Conservation (phyloP, 2,329 filamentous ascomycete species). For the Ophiocordyceps sinensis region DNA sequence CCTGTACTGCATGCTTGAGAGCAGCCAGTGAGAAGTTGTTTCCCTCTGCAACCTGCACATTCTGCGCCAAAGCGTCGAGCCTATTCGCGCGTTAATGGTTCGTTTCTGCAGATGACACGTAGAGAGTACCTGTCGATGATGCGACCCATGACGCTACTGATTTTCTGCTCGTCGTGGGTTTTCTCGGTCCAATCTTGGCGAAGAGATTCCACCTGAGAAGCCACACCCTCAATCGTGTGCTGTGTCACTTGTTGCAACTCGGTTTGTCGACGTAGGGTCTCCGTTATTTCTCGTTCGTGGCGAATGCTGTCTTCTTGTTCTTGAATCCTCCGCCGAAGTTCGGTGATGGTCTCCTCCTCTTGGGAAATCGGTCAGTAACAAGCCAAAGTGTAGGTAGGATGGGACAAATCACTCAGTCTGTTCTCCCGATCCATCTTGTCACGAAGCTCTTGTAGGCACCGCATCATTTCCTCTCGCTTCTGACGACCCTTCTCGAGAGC, state of each 20-base stretch:
- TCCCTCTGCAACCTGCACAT: background rate
- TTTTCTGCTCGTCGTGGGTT: background rate
- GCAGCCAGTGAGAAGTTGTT: background rate
- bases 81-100: background rate
- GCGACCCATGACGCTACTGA: background rate
- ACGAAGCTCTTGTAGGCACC: slow-evolving; percentile 14
- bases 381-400: background rate
- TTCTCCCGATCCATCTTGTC: slow-evolving; percentile 8
- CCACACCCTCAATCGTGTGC: slow-evolving; percentile 4
- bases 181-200: slow-evolving; percentile 3
- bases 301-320: slow-evolving; percentile 6
- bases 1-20: background rate
- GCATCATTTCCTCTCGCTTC: slow-evolving; percentile 17
- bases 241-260: slow-evolving; percentile 5
- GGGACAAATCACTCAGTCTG: slow-evolving; percentile 9
- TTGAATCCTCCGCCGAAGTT: slow-evolving; percentile 8
- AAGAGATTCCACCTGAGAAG: slow-evolving; percentile 9
- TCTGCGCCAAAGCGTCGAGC: background rate
- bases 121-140: slow-evolving; percentile 8
- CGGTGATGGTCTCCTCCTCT: slow-evolving; percentile 12
- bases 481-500: slow-evolving; percentile 14
- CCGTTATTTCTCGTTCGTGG: slow-evolving; percentile 1
- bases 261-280: slow-evolving; percentile 4
- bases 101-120: background rate
- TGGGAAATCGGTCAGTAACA: background rate